These are phyloP conservation scores for Clarkia xantiana DNA, from an alignment of 345 rosid genomes.

Conservation along the genomic window DNA sequence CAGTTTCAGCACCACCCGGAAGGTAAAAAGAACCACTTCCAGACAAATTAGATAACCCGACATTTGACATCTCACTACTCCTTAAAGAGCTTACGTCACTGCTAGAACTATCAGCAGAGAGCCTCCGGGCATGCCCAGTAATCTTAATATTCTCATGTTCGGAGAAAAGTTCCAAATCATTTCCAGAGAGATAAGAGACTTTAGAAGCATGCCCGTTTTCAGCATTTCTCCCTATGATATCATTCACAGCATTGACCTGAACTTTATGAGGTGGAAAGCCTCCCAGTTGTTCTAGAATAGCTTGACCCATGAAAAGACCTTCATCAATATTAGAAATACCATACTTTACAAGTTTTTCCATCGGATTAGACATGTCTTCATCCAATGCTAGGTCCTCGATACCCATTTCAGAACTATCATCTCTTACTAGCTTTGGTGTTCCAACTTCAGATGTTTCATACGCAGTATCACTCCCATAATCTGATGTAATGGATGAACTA, in stretches of 20 bases:
- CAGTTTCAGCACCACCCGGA: slow-evolving; percentile 34
- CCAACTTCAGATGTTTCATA: slow-evolving; percentile 87
- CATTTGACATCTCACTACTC: slow-evolving; percentile 53
- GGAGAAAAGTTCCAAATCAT: slow-evolving; percentile 48
- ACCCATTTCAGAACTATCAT: slow-evolving; percentile 57
- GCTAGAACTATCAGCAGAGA: slow-evolving; percentile 59
- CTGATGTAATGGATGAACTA: slow-evolving; percentile 66
- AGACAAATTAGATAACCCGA: slow-evolving; percentile 45
- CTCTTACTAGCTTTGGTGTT: slow-evolving; percentile 56
- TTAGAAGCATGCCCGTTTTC: slow-evolving; percentile 48
- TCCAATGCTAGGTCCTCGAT: slow-evolving; percentile 56
- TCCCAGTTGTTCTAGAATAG: slow-evolving; percentile 86
- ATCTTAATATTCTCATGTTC: slow-evolving; percentile 41
- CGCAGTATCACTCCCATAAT: slow-evolving; percentile 91
- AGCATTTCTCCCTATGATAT: slow-evolving; percentile 24
- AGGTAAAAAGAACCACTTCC: slow-evolving; percentile 47
- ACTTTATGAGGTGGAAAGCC: slow-evolving; percentile 61
- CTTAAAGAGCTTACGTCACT: slow-evolving; percentile 54
- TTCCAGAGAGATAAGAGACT: slow-evolving; percentile 25
- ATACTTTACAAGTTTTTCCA: slow-evolving; percentile 70
- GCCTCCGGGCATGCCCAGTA: slow-evolving; percentile 43
- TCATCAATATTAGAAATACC: slow-evolving; percentile 92
- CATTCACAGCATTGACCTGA: slow-evolving; percentile 34
- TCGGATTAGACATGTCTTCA: slow-evolving; percentile 68
- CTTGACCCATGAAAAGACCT: slow-evolving; percentile 88